Evolutionary conservation across 495 filamentous ascomycete genomes (phyloP).

Genomic region (Podospora tetraspora): DNA sequence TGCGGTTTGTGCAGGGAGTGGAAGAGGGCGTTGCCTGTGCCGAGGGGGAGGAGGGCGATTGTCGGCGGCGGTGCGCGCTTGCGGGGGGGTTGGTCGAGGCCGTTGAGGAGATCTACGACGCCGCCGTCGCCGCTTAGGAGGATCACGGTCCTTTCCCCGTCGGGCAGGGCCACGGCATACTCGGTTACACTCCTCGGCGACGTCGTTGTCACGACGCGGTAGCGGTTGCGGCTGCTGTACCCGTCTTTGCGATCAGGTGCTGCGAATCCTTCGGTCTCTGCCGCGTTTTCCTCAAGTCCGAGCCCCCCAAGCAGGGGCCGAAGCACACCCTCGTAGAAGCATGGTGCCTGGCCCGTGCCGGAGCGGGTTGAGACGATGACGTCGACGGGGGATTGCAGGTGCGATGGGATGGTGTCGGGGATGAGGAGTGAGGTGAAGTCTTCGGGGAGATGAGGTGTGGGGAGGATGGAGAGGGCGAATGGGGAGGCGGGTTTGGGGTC

Average conservation of each 20-base stretch:
- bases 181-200: constrained; percentile 55
- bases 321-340: constrained; percentile 53
- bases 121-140: constrained; percentile 86
- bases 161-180: constrained; percentile 42
- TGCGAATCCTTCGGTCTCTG: not conserved
- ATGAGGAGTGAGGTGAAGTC: constrained; percentile 27
- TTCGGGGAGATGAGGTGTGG: constrained; percentile 26
- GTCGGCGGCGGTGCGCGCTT: constrained; percentile 35
- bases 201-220: constrained; percentile 54
- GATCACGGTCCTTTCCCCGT: constrained; percentile 39
- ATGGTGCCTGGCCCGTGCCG: constrained; percentile 56
- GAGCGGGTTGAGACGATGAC: constrained; percentile 70
- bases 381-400: constrained; percentile 45
- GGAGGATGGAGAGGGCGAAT: constrained; percentile 27
- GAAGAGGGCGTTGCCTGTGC: constrained; percentile 86
- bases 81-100: constrained; percentile 23
- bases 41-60: constrained; percentile 66
- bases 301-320: constrained; percentile 47
- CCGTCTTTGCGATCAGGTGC: not conserved
- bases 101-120: constrained; percentile 70
- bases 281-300: not conserved
- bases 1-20: constrained; percentile 52
- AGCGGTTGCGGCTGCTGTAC: constrained; percentile 15
- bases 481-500: constrained; percentile 11
- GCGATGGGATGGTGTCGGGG: constrained; percentile 24